Evolutionary conservation across 768 basidiomycete genomes (phyloP).

Genomic region (Lentinula raphanica): DNA sequence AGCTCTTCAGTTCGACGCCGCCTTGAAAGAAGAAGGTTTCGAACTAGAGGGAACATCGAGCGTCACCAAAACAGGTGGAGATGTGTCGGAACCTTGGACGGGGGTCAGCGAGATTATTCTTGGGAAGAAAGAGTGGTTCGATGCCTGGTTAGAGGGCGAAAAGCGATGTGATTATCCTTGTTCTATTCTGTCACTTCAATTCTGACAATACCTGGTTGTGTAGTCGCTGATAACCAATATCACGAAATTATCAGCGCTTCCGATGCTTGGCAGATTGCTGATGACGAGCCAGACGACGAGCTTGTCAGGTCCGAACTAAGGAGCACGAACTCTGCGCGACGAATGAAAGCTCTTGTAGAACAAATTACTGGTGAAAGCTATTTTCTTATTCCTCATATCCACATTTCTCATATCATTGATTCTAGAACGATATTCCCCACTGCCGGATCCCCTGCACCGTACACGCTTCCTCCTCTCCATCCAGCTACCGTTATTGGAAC

Average conservation of each 20-base stretch:
- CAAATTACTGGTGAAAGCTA: slow-evolving; percentile 77
- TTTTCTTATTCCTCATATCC: neutral
- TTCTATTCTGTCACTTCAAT: slow-evolving; percentile 3
- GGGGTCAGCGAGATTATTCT: slow-evolving; percentile 82
- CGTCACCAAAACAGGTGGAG: slow-evolving; percentile 22
- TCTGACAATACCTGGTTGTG: neutral
- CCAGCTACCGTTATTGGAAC: slow-evolving; percentile 79
- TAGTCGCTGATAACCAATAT: slow-evolving; percentile 87
- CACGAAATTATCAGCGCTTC: slow-evolving; percentile 72
- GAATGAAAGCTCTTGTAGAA: slow-evolving; percentile 80
- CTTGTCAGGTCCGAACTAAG: slow-evolving; percentile 36
- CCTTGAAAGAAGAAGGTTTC: slow-evolving; percentile 72
- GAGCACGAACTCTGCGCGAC: slow-evolving; percentile 79
- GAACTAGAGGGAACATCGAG: slow-evolving; percentile 41
- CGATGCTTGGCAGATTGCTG: slow-evolving; percentile 83
- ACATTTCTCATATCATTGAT: neutral
- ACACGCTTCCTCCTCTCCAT: slow-evolving; percentile 79
- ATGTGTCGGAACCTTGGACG: slow-evolving; percentile 44
- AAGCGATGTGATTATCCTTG: slow-evolving; percentile 64
- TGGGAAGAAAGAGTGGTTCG: slow-evolving; percentile 83
- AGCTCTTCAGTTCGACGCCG: slow-evolving; percentile 80
- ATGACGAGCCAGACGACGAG: slow-evolving; percentile 45
- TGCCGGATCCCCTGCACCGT: slow-evolving; percentile 73
- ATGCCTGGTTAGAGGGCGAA: slow-evolving; percentile 86
- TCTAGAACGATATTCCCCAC: slow-evolving; percentile 84